Base-by-base conservation (phyloP, 495 filamentous ascomycete species). In the Bryoglossum gracile region DNA sequence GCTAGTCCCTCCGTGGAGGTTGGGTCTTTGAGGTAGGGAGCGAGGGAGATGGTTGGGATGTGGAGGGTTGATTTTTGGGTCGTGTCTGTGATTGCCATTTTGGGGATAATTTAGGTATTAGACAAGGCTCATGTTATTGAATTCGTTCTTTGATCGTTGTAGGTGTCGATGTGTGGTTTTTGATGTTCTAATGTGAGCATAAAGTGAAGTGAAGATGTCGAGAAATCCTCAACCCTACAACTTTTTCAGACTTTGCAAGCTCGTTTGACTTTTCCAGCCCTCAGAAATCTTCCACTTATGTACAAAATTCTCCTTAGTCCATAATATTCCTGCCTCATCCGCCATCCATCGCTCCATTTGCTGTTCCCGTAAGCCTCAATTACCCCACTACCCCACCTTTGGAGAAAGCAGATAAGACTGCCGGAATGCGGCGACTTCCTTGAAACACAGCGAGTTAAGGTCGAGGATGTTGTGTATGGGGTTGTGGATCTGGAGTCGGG, bases 1-100 rank as follows among this genome's bases (percentile, higher is more conserved):
- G 45, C 19, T 1, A 42, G 18, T 3, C 9, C 22, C 2, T 71
- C 74, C 13, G 33, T 5, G 3, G 46, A 50, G 4, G 33, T 38
- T 21, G 46, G 41, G 9, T 36, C 42, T 33, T 2, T 0, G 35
- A 70, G 63, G 32, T 46, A 55, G 26, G 46, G 24, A 3, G 53
- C 48, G 17, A 55, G 46, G 18, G 50, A 41, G 21, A 55, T 55
- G 1, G 42, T 55, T 1, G 53, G 53, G 24, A 55, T 35, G 25
- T 62, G 63, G 19, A 81, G 45, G 11, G 24, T n/a, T 10, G 26
- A 4, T 3, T n/a, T n/a, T n/a, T n/a, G n/a, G n/a, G 5, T 6
- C 10, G 39, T n/a, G 1, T 39, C 8, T 21, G 42, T 9, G 2
- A 34, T 14, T 40, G 49, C 18, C 42, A 46, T 52, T 46, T 33